Evolutionary conservation across 139 green algal genomes (phyloP), one percentile per base, ranked within the genome.

Genomic region (Pycnococcus provasolii): DNA sequence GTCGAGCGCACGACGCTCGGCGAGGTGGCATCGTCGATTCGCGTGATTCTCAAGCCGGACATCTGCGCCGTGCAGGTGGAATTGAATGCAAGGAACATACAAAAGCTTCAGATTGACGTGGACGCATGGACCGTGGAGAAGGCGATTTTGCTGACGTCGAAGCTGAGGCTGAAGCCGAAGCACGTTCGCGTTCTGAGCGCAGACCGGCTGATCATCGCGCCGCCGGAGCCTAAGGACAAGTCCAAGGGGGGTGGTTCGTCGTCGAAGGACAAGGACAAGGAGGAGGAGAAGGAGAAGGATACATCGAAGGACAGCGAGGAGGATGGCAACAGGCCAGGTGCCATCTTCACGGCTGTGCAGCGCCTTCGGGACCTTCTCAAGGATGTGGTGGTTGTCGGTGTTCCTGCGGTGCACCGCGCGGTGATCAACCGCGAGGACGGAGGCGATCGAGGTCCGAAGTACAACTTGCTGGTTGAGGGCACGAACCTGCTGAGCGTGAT

Each of bases 1-100:
- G 77, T 97, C 13, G 91, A 97, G 79, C 80, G 80, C 58, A 97
- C 91, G 2, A 87, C 70, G 41, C 86, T 97, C 62, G 86, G 84
- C 2, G 79, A 96, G 77, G 86, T 96, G 62, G 72, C 80, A 1
- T 47, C 62, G 44, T 45, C 45, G 57, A 85, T 90, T 51, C 66
- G 65, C 53, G 64, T 71, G 1, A 73, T 85, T 45, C 52, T 83
- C 13, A 15, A 39, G 1, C 62, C 75, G 13, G 48, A 1, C 47
- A 58, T 41, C 3, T 62, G 58, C 13, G 70, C 72, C 55, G 39
- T 83, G 7, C 40, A 54, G 53, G 65, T 83, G 37, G 42, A 48
- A 26, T 42, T 77, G 4, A 50, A 68, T 45, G 11, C 37, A 13
- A 41, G 50, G 2, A 43, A 52, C 3, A 68, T 68, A 26, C 11